Conservation (phyloP, 2,329 filamentous ascomycete genomes). For the Fusarium paranaense region DNA sequence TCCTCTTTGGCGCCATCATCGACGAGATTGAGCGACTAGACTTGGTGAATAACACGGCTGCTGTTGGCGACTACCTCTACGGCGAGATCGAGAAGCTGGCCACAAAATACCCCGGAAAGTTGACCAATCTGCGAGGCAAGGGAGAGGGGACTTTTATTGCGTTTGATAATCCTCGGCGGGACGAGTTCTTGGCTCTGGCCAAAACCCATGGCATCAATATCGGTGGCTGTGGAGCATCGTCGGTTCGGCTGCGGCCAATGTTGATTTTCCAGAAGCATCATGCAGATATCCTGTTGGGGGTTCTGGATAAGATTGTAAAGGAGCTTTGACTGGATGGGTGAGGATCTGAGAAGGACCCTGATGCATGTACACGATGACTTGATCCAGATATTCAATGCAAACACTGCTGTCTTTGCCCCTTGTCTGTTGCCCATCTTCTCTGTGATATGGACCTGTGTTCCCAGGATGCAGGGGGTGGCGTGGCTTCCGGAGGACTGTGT, state of each 20-base stretch:
- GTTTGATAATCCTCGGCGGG: not conserved
- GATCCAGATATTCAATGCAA: not conserved
- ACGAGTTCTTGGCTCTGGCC: not conserved
- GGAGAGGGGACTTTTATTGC: not conserved
- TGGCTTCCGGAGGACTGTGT: too few relatives aligned
- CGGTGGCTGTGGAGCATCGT: not conserved
- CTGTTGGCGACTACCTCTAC: not conserved
- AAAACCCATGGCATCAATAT: not conserved
- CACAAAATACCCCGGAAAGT: not conserved
- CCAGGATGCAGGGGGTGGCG: too few relatives aligned
- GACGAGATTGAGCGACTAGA: slow-evolving; percentile 69
- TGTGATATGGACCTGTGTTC: too few relatives aligned
- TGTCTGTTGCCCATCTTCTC: not conserved
- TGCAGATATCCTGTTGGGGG: not conserved
- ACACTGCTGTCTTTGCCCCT: not conserved
- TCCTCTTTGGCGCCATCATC: slow-evolving; percentile 87
- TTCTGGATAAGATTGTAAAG: not conserved
- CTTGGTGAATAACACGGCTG: not conserved
- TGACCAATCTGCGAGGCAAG: not conserved
- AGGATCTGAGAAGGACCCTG: not conserved
- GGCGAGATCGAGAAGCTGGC: not conserved
- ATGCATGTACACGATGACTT: not conserved
- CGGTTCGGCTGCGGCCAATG: not conserved
- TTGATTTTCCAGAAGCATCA: not conserved
- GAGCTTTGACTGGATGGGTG: not conserved